Conservation (phyloP, 2,329 filamentous ascomycete genomes). For the Ceratocystis cubensis region DNA sequence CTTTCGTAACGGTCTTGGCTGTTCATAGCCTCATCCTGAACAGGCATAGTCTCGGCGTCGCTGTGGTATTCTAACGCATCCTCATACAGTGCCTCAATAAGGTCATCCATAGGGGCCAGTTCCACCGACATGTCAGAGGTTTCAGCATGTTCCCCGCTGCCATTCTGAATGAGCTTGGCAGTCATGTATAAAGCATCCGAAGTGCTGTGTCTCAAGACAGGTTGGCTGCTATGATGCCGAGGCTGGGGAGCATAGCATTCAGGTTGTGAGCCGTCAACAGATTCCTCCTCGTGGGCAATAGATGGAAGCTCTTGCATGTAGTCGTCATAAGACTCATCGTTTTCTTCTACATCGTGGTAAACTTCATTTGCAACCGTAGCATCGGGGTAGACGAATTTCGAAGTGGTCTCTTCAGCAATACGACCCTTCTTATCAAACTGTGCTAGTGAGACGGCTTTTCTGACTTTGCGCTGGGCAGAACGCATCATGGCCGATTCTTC, state of each 20-base stretch:
- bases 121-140: not conserved
- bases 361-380: not conserved
- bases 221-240: slow-evolving; percentile 44
- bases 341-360: not conserved
- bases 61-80: slow-evolving; percentile 36
- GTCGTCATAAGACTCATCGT: slow-evolving; percentile 16
- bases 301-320: slow-evolving; percentile 9
- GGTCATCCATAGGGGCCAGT: slow-evolving; percentile 27
- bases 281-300: slow-evolving; percentile 21
- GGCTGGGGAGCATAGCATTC: slow-evolving; percentile 26
- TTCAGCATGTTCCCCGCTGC: not conserved
- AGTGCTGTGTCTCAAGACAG: slow-evolving; percentile 34
- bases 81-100: slow-evolving; percentile 33
- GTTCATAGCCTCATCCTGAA: not conserved
- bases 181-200: slow-evolving; percentile 24
- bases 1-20: not conserved
- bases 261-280: slow-evolving; percentile 8
- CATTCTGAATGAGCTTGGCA: slow-evolving; percentile 25
- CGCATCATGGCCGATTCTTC: not conserved
- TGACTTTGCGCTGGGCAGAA: slow-evolving; percentile 6
- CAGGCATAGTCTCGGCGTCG: slow-evolving; percentile 21
- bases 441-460: slow-evolving; percentile 8
- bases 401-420: slow-evolving; percentile 10
- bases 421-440: slow-evolving; percentile 21
- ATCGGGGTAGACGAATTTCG: slow-evolving; percentile 2